Evolutionary conservation across 2,329 filamentous ascomycete genomes (phyloP).

Genomic region (Penicillium sp.): DNA sequence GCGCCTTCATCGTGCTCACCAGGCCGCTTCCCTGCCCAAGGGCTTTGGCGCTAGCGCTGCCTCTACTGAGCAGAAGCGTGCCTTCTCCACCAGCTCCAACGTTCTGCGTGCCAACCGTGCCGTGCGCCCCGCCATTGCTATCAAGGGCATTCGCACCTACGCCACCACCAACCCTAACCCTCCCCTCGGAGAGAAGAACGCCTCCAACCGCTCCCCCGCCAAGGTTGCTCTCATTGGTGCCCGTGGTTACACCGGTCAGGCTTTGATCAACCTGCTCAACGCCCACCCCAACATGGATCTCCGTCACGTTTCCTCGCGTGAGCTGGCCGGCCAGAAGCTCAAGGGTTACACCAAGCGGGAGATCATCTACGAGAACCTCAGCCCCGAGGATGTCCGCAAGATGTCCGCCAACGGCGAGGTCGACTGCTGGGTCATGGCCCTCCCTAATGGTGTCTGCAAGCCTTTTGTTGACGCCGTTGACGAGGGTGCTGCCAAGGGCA

Average conservation of each 20-base stretch:
- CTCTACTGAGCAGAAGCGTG: slow-evolving; percentile 60
- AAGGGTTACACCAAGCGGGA: slow-evolving; percentile 88
- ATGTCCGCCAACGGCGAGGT: slow-evolving; percentile 83
- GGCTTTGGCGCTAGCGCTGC: slow-evolving; percentile 48
- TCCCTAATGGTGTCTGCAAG: slow-evolving; percentile 92
- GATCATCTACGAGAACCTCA: slow-evolving; percentile 88
- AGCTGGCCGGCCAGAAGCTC: slow-evolving; percentile 82
- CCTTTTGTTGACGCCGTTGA: slow-evolving; percentile 89
- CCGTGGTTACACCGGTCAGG: slow-evolving; percentile 91
- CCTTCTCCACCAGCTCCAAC: slow-evolving; percentile 62
- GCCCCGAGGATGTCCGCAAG: slow-evolving; percentile 77
- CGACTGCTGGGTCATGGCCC: slow-evolving; percentile 96
- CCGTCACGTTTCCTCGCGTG: slow-evolving; percentile 86
- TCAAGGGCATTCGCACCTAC: slow-evolving; percentile 40
- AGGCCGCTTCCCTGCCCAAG: slow-evolving; percentile 60
- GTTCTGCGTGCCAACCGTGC: slow-evolving; percentile 38
- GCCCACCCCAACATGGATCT: slow-evolving; percentile 87
- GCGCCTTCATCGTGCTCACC: slow-evolving; percentile 75
- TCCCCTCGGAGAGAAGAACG: slow-evolving; percentile 83
- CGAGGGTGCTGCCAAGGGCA: slow-evolving; percentile 64
- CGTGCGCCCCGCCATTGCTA: slow-evolving; percentile 29
- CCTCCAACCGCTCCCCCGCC: slow-evolving; percentile 73
- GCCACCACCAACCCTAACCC: slow-evolving; percentile 74
- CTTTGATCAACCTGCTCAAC: slow-evolving; percentile 83
- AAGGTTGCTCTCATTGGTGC: slow-evolving; percentile 86